These are phyloP conservation scores for Tagetes erecta DNA, from an alignment of 129 eudicot genomes.

Conservation along the genomic window DNA sequence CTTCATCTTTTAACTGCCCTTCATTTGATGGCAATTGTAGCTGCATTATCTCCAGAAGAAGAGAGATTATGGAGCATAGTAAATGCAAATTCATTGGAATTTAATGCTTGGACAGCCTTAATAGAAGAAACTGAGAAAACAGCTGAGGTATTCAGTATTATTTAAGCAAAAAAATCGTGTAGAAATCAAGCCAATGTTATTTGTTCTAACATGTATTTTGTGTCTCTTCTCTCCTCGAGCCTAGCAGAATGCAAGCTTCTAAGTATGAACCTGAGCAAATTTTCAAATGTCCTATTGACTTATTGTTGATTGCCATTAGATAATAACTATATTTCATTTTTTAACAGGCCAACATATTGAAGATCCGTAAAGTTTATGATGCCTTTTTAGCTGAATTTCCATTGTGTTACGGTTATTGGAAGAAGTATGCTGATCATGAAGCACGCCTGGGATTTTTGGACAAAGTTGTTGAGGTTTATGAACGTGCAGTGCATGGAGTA, in stretches of 20 bases:
- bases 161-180: neutral
- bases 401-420: constrained; percentile 97
- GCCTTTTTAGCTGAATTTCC: constrained; percentile 93
- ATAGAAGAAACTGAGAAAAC: constrained; percentile 88
- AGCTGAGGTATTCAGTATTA: constrained; percentile 54
- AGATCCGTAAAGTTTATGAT: constrained; percentile 85
- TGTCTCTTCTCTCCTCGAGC: constrained; percentile 5
- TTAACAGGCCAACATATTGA: constrained; percentile 59
- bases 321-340: constrained; percentile 10
- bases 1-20: neutral
- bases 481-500: constrained; percentile 94
- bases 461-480: constrained; percentile 97
- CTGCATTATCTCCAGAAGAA: constrained; percentile 91
- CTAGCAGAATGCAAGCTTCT: constrained; percentile 18
- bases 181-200: neutral
- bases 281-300: neutral
- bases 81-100: constrained; percentile 78
- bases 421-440: constrained; percentile 99
- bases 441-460: constrained; percentile 76
- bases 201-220: constrained; percentile 2
- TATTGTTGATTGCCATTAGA: neutral
- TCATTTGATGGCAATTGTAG: constrained; percentile 35
- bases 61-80: constrained; percentile 96
- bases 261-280: constrained; percentile 14
- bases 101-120: constrained; percentile 90